Base-by-base conservation (phyloP, 495 filamentous ascomycete species). In the Aspergillus leporis region DNA sequence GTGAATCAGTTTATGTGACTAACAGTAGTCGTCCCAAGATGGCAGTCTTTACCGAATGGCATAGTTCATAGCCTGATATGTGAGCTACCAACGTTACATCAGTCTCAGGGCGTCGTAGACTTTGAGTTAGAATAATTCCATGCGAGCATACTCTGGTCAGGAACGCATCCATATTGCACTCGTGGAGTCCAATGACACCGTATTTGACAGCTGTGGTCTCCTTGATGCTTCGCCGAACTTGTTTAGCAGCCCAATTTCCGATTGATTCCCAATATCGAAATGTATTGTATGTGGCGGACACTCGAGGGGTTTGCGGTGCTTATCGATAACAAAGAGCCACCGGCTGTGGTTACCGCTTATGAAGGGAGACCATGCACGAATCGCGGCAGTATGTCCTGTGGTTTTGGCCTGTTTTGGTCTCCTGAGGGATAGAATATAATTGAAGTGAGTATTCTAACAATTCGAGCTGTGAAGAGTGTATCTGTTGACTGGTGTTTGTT, bases 51-150 rank as follows among this genome's bases (percentile, higher is more conserved):
- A 86, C 81, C 86, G 79, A 60, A 96, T 90, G 72, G 91, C 92
- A 82, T 91, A 93, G 74, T 92, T 96, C 84, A 93, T 88, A 48
- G 91, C 90, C 76, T 96, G 92, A 67, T 89, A 83, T 48, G 88
- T 90, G 65, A 90, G 74, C 86, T 89, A 55, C 51, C 40, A 60
- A 61, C 49, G 66, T 61, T 41, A 23, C 28, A 46, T 65, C 52
- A 67, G 56, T 51, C 52, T 52, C 41, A 40, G 51, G 41, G 14
- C 19, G 31, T 50, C 46, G 9, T 21, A 19, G 6, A 30, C 47
- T 16, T n/a, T n/a, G n/a, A 45, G 46, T 9, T 12, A 34, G 22
- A 25, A n/a, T 38, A 41, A 41, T 16, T 41, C 16, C 14, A 41
- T 47, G 21, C 25, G 23, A 46, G 28, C 81, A 64, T 72, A 94